Evolutionary conservation across 1,139 yeast genomes (phyloP).

Genomic region (Yamadazyma dendronema): DNA sequence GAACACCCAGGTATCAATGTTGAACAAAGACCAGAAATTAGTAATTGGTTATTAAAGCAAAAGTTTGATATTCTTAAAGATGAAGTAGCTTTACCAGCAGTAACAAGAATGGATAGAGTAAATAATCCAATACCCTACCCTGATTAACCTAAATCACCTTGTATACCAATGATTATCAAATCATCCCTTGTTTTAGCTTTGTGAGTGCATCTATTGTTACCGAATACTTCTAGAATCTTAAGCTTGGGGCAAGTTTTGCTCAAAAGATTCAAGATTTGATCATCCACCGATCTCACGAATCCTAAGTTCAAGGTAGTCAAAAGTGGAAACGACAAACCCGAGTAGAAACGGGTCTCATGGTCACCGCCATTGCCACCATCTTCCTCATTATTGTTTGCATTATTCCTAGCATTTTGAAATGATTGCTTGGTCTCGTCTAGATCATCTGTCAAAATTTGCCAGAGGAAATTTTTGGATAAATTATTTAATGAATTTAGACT

Average conservation of each 20-base stretch:
- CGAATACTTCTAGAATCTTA: constrained; percentile 72
- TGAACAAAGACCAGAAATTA: constrained; percentile 55
- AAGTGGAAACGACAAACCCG: constrained; percentile 40
- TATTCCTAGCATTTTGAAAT: constrained; percentile 25
- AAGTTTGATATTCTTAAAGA: constrained; percentile 24
- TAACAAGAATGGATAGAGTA: constrained; percentile 63
- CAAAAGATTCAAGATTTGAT: constrained; percentile 53
- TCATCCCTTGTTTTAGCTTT: constrained; percentile 53
- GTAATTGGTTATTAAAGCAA: constrained; percentile 41
- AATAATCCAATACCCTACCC: constrained; percentile 35
- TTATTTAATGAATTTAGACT: constrained; percentile 67
- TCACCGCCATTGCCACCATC: neutral
- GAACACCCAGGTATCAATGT: constrained; percentile 60
- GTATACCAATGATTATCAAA: constrained; percentile 67
- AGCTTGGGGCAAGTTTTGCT: constrained; percentile 59
- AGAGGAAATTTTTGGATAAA: constrained; percentile 50
- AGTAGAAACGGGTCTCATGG: constrained; percentile 13
- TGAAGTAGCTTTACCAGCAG: constrained; percentile 47
- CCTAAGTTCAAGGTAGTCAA: constrained; percentile 70
- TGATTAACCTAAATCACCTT: constrained; percentile 10
- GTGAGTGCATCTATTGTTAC: constrained; percentile 66
- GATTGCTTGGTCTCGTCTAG: constrained; percentile 20
- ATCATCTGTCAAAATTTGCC: constrained; percentile 40
- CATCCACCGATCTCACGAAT: constrained; percentile 73
- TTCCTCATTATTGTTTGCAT: constrained; percentile 10